Percentiles rank a stretch among this genome's conserved stretches.
These are phyloP conservation scores for Geotrichum klebahnii DNA, from an alignment of 1,139 yeast genomes.

Conservation along the genomic window DNA sequence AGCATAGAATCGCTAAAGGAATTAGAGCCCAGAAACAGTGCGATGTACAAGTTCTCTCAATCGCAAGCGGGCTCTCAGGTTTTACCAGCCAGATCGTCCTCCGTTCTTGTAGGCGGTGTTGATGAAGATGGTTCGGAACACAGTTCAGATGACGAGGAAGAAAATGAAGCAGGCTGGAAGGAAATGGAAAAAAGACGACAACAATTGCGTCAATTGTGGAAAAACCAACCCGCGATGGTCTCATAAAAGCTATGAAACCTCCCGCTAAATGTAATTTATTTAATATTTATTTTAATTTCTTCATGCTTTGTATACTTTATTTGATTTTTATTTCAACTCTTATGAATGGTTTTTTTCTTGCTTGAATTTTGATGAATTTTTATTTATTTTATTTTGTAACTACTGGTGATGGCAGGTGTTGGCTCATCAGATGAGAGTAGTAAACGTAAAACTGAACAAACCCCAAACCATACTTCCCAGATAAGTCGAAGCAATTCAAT, in stretches of 20 bases:
- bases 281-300: neutral
- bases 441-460: too few relatives aligned
- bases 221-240: constrained; percentile 3
- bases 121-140: neutral
- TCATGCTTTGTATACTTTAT: neutral
- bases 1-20: constrained; percentile 4
- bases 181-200: constrained; percentile 15
- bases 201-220: constrained; percentile 18
- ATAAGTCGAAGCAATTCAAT: too few relatives aligned
- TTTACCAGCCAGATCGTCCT: neutral
- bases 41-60: too few relatives aligned
- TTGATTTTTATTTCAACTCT: neutral
- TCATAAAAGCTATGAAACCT: neutral
- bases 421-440: too few relatives aligned
- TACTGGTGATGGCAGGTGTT: too few relatives aligned
- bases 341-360: too few relatives aligned
- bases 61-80: neutral
- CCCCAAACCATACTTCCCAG: too few relatives aligned
- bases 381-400: too few relatives aligned
- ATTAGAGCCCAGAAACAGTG: neutral
- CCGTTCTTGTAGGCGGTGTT: neutral
- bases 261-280: neutral
- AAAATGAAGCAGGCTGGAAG: constrained; percentile 21
- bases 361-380: too few relatives aligned
- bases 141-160: constrained; percentile 21